Percentiles rank a stretch among this genome's conserved stretches.
Conservation (phyloP, 1,139 yeast species). For the Yamadazyma epiphylla region DNA sequence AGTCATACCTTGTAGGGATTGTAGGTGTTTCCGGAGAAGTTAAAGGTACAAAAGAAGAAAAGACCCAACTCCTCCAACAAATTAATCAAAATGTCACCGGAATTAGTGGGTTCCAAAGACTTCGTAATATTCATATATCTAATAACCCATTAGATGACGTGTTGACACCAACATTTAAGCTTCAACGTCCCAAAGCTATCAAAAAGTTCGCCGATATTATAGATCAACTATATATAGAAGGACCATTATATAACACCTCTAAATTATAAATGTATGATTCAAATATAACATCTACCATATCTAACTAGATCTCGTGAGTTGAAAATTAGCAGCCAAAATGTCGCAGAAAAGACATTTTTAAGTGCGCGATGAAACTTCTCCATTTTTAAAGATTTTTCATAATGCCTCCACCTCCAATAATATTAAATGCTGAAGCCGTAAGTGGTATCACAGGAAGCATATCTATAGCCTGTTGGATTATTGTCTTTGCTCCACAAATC, state of each 20-base stretch:
- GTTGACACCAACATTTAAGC: slow-evolving; percentile 38
- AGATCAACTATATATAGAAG: slow-evolving; percentile 55
- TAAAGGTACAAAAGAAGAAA: slow-evolving; percentile 18
- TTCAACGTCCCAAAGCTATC: slow-evolving; percentile 29
- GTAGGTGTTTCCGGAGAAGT: slow-evolving; percentile 39
- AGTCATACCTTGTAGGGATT: slow-evolving; percentile 55
- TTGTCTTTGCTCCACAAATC: slow-evolving; percentile 95
- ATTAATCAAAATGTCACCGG: slow-evolving; percentile 21
- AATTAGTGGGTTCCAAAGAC: slow-evolving; percentile 26
- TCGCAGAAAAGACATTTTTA: no score
- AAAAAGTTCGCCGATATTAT: slow-evolving; percentile 42
- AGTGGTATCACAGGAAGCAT: slow-evolving; percentile 90
- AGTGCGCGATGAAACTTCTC: slow-evolving; percentile 5
- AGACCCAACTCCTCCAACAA: slow-evolving; percentile 15
- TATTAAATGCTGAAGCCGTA: slow-evolving; percentile 70
- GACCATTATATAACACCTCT: slow-evolving; percentile 15
- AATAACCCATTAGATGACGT: slow-evolving; percentile 33
- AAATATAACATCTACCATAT: no score
- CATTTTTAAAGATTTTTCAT: slow-evolving; percentile 5
- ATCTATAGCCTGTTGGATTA: slow-evolving; percentile 95
- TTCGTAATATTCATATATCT: slow-evolving; percentile 32
- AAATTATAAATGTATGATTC: no score
- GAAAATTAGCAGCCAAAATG: no score
- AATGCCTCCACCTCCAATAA: slow-evolving; percentile 66
- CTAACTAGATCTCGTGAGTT: no score